Percentiles rank a stretch among this genome's conserved stretches.
phyloP scores from a whole-genome alignment of 306 rosid species.

The Cucurbita argyrosperma region DNA sequence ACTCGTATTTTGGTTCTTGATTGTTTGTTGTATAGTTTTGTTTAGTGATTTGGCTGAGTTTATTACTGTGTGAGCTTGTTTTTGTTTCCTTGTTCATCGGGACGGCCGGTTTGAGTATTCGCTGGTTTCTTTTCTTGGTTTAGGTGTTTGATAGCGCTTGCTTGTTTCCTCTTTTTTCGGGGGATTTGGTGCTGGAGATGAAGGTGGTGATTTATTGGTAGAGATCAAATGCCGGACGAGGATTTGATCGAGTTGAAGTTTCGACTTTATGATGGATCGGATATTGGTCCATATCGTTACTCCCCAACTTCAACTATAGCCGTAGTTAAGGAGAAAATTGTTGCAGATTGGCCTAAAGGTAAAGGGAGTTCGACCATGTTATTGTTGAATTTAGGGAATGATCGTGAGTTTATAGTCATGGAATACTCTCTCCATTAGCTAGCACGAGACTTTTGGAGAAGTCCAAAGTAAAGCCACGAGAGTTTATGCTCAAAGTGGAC shows the following conservation, averaged over 20 bases:
- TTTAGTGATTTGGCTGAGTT: neutral
- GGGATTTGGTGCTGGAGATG: slow-evolving; percentile 1
- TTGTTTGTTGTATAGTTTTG: neutral
- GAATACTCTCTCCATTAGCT: too few relatives aligned
- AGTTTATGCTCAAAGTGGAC: too few relatives aligned
- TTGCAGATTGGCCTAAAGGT: slow-evolving; percentile 91
- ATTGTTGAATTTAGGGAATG: too few relatives aligned
- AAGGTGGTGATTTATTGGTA: slow-evolving; percentile 10
- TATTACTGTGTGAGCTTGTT: neutral
- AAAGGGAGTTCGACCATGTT: neutral
- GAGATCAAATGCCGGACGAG: slow-evolving; percentile 69
- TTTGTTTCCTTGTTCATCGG: neutral
- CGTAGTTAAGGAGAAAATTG: slow-evolving; percentile 61
- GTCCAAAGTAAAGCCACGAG: too few relatives aligned
- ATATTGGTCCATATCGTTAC: slow-evolving; percentile 71
- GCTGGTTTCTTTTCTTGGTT: neutral
- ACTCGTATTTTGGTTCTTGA: neutral
- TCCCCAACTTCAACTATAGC: slow-evolving; percentile 63
- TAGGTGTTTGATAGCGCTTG: neutral
- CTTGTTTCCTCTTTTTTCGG: neutral
- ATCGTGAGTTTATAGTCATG: too few relatives aligned
- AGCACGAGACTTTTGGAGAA: too few relatives aligned
- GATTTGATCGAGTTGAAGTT: slow-evolving; percentile 76
- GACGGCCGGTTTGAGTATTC: neutral
- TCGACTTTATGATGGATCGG: slow-evolving; percentile 81